Base-by-base conservation (phyloP, 345 rosid genomes). In the Litchi chinensis region DNA sequence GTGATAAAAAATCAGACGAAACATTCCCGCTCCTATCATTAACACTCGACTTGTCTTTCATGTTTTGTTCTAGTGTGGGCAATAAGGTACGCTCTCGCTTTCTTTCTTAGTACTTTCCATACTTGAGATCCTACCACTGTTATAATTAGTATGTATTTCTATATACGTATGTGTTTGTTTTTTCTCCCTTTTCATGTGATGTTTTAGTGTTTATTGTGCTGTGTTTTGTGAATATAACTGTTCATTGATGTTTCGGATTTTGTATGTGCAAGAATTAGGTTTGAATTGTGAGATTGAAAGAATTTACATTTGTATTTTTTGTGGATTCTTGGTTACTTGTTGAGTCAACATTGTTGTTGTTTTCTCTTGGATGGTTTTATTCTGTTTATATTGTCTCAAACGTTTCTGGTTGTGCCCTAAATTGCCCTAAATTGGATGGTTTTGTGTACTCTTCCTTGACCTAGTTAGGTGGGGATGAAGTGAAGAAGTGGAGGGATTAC, bases 11-110 rank as follows among this genome's bases (percentile, higher is more conserved):
- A 26, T 62, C 63, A 48, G 48, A 28, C 12, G 50, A 52, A 37
- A 63, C 40, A 32, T 32, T 46, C 6, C 18, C 6, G 18, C 69
- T 65, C 1, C 5, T 76, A 7, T 28, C 39, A 11, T 21, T 13
- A 21, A 43, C 69, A 10, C 77, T 65, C 19, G 6, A 6, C 71
- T 8, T 16, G 18, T 48, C 63, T 44, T 54, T 19, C 43, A 46
- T 8, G 21, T 67, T 64, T 71, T 60, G 9, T 66, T 48, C 62
- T 22, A 40, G 77, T 19, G 18, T 44, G 21, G 16, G 5, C 54
- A 21, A 43, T 32, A 48, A 74, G 87, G 85, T 80, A 71, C 39
- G 75, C 59, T 82, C 57, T 28, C 65, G 64, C 69, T 76, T 63
- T 0, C 19, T 37, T 59, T 54, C 57, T 52, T 52, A 6, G 43